Percentiles rank a stretch among this genome's conserved stretches.
Conservation (phyloP, 257 asterid genomes). For the Solanum commersonii region DNA sequence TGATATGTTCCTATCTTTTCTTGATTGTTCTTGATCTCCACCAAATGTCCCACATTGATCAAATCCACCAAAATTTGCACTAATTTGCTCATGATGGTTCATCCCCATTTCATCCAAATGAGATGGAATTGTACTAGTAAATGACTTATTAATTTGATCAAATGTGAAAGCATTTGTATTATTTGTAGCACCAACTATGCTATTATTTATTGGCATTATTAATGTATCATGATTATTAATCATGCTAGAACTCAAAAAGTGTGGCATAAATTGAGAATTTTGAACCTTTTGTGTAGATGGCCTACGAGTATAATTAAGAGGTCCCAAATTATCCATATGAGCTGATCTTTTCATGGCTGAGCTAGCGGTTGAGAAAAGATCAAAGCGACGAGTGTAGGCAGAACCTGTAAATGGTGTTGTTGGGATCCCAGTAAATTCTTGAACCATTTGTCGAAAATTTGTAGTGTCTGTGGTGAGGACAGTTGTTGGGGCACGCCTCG, state of each 20-base stretch:
- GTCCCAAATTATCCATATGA: conserved; percentile 20
- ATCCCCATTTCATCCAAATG: background rate
- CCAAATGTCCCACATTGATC: background rate
- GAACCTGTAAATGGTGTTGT: conserved; percentile 1
- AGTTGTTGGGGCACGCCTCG: conserved; percentile 14
- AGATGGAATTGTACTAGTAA: conserved; percentile 5
- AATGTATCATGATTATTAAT: conserved; percentile 2
- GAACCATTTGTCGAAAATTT: conserved; percentile 15
- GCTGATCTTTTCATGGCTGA: conserved; percentile 28
- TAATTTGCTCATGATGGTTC: background rate
- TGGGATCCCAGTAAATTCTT: conserved; percentile 17
- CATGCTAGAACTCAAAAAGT: conserved; percentile 13
- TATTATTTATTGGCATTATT: conserved; percentile 14
- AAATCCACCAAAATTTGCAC: background rate
- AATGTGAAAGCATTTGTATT: conserved; percentile 15
- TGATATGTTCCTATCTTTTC: conserved; percentile 1
- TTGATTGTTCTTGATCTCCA: background rate
- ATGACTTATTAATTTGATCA: background rate
- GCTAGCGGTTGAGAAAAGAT: conserved; percentile 3
- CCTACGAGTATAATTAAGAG: conserved; percentile 22
- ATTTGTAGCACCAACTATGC: conserved; percentile 13
- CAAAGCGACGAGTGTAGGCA: conserved; percentile 1
- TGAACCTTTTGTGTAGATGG: conserved; percentile 34
- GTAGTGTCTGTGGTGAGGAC: conserved; percentile 11
- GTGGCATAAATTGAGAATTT: conserved; percentile 3